Evolutionary conservation across 208 protist genomes (phyloP), one percentile per base, ranked within the genome.

Genomic region (Trypanosoma theileri): DNA sequence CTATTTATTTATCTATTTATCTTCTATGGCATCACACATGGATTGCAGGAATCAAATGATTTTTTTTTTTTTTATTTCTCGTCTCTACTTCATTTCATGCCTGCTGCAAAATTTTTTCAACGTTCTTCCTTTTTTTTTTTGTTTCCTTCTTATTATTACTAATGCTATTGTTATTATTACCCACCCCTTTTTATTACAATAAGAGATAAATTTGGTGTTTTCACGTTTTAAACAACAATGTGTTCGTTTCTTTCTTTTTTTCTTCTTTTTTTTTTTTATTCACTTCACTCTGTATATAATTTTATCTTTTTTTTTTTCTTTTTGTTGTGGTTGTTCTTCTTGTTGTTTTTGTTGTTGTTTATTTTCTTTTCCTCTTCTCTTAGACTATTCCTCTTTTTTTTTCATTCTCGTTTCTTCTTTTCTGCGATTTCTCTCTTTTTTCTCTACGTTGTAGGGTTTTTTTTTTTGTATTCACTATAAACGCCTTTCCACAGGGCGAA

Each of bases 321-420:
- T 4, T 48, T 48, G 3, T 48, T n/a, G 10, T 48, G 1, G 1
- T 11, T 48, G 11, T 17, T 48, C 16, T n/a, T 48, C 16, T 48
- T n/a, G 3, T 11, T n/a, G 44, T 48, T 17, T 14, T 48, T 48
- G 10, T 48, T n/a, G 2, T 48, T 48, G 10, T 3, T 48, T 48
- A 11, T 48, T 48, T 48, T 48, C 4, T 48, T 48, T 48, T 48
- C 44, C 16, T 17, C 16, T 48, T 48, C 1, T 48, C 16, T 48
- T 48, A n/a, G 4, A 14, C 51, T 66, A 66, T 50, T 55, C 17
- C 53, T 60, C 42, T 66, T 66, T 48, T n/a, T n/a, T 48, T 45
- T 45, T 12, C 12, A 14, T 45, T 45, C 12, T 45, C 41, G 9
- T 12, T 42, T 66, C 12, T 53, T 17, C 48, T 66, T 59, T 66